These are phyloP conservation scores for Talaromyces proteolyticus DNA, from an alignment of 495 filamentous ascomycete genomes.

Conservation along the genomic window DNA sequence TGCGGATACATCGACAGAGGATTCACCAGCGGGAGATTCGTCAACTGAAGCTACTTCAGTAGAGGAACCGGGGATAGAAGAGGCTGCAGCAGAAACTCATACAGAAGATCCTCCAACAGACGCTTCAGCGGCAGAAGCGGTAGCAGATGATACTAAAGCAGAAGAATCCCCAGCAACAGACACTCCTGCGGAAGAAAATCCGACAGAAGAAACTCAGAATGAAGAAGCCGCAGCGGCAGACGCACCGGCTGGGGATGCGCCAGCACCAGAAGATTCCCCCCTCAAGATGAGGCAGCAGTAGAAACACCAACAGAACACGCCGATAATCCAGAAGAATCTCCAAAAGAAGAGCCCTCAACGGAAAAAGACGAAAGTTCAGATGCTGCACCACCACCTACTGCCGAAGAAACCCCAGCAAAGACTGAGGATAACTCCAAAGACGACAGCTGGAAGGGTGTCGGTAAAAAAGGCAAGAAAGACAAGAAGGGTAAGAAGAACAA, in stretches of 20 bases:
- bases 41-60: not conserved
- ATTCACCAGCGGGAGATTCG: not conserved
- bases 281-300: no score
- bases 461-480: not conserved
- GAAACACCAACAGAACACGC: no score
- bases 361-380: not conserved
- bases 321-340: constrained; percentile 1
- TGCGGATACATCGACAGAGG: not conserved
- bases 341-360: not conserved
- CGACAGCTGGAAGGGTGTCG: not conserved
- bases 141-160: not conserved
- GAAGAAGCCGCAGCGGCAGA: not conserved
- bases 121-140: constrained; percentile 6
- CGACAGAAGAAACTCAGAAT: constrained; percentile 1
- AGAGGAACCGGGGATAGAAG: not conserved
- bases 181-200: constrained; percentile 4
- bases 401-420: constrained; percentile 3
- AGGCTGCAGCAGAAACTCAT: not conserved
- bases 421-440: constrained; percentile 5
- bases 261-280: no score
- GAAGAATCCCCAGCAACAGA: not conserved
- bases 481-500: constrained; percentile 5
- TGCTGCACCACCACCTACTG: constrained; percentile 2
- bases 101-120: constrained; percentile 7
- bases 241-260: not conserved